Percentiles rank a stretch among this genome's conserved stretches.
These are phyloP conservation scores for Discostella stelligeroides DNA, from an alignment of 108 stramenopile species.

Conservation along the genomic window DNA sequence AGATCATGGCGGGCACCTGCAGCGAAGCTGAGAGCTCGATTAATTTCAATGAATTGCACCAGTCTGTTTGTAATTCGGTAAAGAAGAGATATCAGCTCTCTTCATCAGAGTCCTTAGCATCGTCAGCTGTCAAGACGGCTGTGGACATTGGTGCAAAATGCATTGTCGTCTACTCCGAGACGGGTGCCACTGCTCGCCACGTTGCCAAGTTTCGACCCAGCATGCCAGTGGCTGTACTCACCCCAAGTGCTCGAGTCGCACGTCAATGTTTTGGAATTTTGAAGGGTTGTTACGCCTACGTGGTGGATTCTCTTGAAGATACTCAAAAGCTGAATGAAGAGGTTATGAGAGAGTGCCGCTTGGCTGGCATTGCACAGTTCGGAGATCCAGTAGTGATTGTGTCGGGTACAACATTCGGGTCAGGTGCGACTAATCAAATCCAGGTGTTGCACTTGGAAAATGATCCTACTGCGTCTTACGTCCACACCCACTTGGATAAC, in stretches of 20 bases:
- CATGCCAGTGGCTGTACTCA: conserved; percentile 55
- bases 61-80: conserved; percentile 68
- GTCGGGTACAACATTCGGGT: conserved; percentile 49
- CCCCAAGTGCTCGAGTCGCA: conserved; percentile 53
- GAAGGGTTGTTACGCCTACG: conserved; percentile 56
- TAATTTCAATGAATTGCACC: conserved; percentile 70
- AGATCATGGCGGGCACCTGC: conserved; percentile 93
- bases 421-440: conserved; percentile 42
- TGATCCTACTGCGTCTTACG: conserved; percentile 3
- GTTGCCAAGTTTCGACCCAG: conserved; percentile 75
- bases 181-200: conserved; percentile 82
- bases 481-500: conserved; percentile 20
- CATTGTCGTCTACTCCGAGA: conserved; percentile 88
- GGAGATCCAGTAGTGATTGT: conserved; percentile 74
- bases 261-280: conserved; percentile 64
- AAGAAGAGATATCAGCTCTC: conserved; percentile 54
- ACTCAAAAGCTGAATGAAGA: conserved; percentile 66
- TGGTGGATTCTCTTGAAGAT: conserved; percentile 54
- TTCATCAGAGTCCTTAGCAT: conserved; percentile 85
- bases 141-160: conserved; percentile 83
- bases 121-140: conserved; percentile 93
- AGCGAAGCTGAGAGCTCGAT: conserved; percentile 79
- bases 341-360: conserved; percentile 57
- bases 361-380: conserved; percentile 63
- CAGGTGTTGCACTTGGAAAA: conserved; percentile 30